Base-by-base conservation (phyloP, 1,139 yeast species). In the Suhomyces wounanorum region DNA sequence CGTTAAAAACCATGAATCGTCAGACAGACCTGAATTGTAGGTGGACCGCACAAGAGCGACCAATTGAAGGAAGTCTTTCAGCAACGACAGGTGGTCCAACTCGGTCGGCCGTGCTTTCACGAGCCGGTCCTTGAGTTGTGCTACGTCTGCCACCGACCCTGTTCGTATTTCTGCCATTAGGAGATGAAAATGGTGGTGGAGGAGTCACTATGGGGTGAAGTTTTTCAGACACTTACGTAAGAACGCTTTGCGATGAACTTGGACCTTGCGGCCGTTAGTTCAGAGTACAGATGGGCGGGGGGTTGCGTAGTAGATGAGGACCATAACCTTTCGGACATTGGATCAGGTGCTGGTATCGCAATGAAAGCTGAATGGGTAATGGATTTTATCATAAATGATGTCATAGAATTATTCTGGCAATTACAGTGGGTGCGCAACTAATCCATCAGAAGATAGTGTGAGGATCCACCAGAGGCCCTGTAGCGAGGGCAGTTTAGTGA, bases 1-100 rank as follows among this genome's bases (percentile, higher is more conserved):
- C 1, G 74, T 37, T 28, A 58, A 52, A 14, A 56, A 45, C 45
- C 49, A 52, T 17, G 50, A 46, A 38, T 58, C 60, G 37, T 52
- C 46, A n/a, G 56, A 43, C 11, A 47, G 46, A 8, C 61, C 58
- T 14, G 44, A n/a, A 2, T 31, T 8, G 40, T 23, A 43, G 41
- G 47, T 46, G 28, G 18, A 35, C 7, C 26, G n/a, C n/a, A 51
- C 23, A 3, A 35, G 47, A n/a, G 23, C 26, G 6, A 33, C 40
- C 17, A 51, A 43, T 18, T 28, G 16, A n/a, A 21, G 8, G 33
- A 37, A 51, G 26, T 47, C 45, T 14, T 10, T 17, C 8, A 8
- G 10, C 26, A 51, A 39, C 3, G 26, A 8, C 11, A 14, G 16
- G 8, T 16, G 21, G 16, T 43, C 31, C 17, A 51, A 35, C 21